Base-by-base conservation (phyloP, 2,329 filamentous ascomycete species). In the Thielaviopsis cerberus region DNA sequence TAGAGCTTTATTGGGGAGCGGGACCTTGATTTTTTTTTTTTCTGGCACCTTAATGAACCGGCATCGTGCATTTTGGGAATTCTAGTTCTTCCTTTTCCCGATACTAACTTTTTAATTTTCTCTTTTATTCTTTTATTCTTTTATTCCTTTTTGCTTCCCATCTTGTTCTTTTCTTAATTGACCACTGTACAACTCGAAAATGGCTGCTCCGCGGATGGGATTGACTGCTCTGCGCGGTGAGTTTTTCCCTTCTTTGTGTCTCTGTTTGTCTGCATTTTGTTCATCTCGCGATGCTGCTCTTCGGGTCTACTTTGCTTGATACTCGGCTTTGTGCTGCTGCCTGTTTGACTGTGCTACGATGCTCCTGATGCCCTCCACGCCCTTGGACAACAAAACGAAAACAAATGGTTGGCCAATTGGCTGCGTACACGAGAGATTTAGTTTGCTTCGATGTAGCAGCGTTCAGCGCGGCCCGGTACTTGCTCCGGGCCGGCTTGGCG, bases 181-280 rank as follows among this genome's bases (percentile, higher is more conserved):
- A 69, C 64, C 51, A 48, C 27, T 30, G 22, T 10, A 48, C n/a
- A 48, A 48, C n/a, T 20, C 1, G 7, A 48, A 48, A 48, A 82
- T 82, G 78, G 76, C 74, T 68, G 73, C 76, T 66, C 76, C 78
- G 65, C 71, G 78, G 71, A 73, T 79, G 66, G 78, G 78, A 69
- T 67, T 79, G 64, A 74, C 75, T 71, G 78, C 78, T 68, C 69
- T 80, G 68, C 77, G 77, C 69, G 74, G 77, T 76, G 75, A 58
- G 58, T 53, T 60, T n/a, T 53, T 37, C 48, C 26, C 20, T 20
- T 17, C n/a, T 48, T 48, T 48, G 10, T 22, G 6, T 48, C 4
- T 48, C 10, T 22, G 2, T 41, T 37, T 37, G 11, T 11, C 17
- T 37, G 11, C 17, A 3, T 37, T 37, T 5, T 37, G 4, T 6